These are phyloP conservation scores for Zangia roseola DNA, from an alignment of 768 basidiomycete genomes.

Conservation along the genomic window DNA sequence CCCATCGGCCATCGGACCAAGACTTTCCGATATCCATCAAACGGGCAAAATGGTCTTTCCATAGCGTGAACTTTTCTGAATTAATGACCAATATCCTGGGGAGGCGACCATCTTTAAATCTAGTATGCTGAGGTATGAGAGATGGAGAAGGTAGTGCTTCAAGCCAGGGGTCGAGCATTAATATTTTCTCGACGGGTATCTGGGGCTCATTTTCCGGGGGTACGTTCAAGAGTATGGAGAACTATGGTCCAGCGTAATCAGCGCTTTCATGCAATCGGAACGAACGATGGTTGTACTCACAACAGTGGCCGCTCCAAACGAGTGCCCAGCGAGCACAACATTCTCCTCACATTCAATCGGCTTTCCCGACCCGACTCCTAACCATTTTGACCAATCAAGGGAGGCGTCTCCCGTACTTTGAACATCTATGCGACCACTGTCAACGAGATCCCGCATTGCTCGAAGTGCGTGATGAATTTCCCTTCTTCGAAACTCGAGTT, in stretches of 20 bases:
- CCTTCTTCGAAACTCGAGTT: conserved; percentile 64
- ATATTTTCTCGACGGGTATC: conserved; percentile 55
- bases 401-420: conserved; percentile 34
- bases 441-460: conserved; percentile 57
- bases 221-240: conserved; percentile 53
- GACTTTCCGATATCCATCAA: conserved; percentile 49
- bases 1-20: conserved; percentile 51
- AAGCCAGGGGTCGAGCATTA: conserved; percentile 83
- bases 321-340: conserved; percentile 49
- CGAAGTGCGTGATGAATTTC: conserved; percentile 67
- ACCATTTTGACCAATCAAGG: conserved; percentile 45
- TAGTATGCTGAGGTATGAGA: conserved; percentile 28
- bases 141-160: conserved; percentile 69
- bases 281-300: conserved; percentile 31
- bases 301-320: conserved; percentile 55
- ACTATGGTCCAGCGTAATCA: conserved; percentile 33
- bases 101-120: conserved; percentile 8
- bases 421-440: conserved; percentile 24
- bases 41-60: conserved; percentile 70
- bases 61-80: conserved; percentile 75
- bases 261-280: neutral
- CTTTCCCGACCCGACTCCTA: conserved; percentile 15
- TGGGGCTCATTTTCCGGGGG: conserved; percentile 40
- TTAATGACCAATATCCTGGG: conserved; percentile 66
- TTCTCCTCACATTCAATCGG: conserved; percentile 34